A percentile compares a stretch with the other conserved stretches of the same genome.
Evolutionary conservation across 805 yeast species (phyloP).

Genomic region (Spathaspora gorwiae): DNA sequence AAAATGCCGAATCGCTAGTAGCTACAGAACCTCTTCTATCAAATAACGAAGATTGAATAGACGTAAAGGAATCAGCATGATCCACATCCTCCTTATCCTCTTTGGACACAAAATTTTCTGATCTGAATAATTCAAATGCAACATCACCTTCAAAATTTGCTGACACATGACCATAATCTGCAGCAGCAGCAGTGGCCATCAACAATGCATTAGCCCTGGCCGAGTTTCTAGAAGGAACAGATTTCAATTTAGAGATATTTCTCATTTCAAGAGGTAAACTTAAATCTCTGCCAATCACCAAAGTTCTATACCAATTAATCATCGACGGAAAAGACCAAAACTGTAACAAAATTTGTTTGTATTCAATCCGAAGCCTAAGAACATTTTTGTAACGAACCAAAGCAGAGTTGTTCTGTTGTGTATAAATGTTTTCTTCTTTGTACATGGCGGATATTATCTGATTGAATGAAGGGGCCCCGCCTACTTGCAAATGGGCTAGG

Average conservation of each 20-base stretch:
- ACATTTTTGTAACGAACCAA: constrained; percentile 28
- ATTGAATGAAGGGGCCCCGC: constrained; percentile 33
- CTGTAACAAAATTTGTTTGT: constrained; percentile 33
- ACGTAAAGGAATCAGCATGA: background rate
- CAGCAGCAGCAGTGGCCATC: constrained; percentile 20
- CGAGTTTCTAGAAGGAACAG: constrained; percentile 18
- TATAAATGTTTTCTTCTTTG: constrained; percentile 16
- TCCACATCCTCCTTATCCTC: background rate
- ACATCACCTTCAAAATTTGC: background rate
- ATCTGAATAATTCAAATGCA: background rate
- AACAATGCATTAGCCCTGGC: constrained; percentile 20
- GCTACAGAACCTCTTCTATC: constrained; percentile 4
- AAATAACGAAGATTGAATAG: constrained; percentile 6
- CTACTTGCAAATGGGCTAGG: constrained; percentile 25
- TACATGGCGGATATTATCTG: constrained; percentile 19
- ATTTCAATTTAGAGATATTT: constrained; percentile 19
- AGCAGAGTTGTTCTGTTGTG: constrained; percentile 8
- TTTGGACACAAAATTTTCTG: background rate
- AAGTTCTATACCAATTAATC: constrained; percentile 34
- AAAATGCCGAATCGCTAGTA: background rate
- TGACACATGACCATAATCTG: constrained; percentile 1
- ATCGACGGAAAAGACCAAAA: constrained; percentile 39
- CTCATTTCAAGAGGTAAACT: constrained; percentile 26
- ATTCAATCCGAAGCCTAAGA: constrained; percentile 35
- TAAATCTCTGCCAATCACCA: constrained; percentile 33